phyloP scores from a whole-genome alignment of 1,139 yeast species.

The Candida freyschussii region DNA sequence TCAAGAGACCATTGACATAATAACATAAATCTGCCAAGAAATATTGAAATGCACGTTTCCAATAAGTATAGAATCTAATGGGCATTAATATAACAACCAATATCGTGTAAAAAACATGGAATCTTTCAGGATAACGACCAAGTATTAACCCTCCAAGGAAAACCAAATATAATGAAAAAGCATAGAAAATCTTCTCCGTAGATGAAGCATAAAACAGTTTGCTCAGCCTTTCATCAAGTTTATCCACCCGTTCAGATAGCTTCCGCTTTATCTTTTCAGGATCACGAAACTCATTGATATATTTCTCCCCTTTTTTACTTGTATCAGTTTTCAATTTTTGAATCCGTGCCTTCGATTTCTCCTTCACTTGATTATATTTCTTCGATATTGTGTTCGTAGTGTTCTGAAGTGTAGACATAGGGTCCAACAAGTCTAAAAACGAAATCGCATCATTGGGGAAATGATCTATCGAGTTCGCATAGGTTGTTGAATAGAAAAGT shows the following conservation, averaged over 20 bases:
- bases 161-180: conserved; percentile 63
- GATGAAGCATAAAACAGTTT: conserved; percentile 49
- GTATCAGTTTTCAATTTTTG: conserved; percentile 22
- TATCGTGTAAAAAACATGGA: conserved; percentile 71
- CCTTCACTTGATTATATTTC: conserved; percentile 30
- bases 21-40: conserved; percentile 92
- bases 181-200: conserved; percentile 80
- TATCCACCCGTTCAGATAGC: conserved; percentile 38
- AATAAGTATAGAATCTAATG: conserved; percentile 76
- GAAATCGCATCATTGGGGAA: conserved; percentile 29
- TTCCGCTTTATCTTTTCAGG: conserved; percentile 27
- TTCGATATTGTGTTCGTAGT: conserved; percentile 30
- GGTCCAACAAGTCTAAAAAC: conserved; percentile 35
- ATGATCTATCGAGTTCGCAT: conserved; percentile 15
- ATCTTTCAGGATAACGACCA: conserved; percentile 71
- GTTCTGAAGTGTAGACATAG: conserved; percentile 28
- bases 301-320: conserved; percentile 19
- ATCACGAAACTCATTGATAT: conserved; percentile 16
- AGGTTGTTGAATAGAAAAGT: conserved; percentile 16
- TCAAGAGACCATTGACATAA: conserved; percentile 70
- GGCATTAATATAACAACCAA: conserved; percentile 70
- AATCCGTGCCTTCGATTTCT: conserved; percentile 18
- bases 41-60: conserved; percentile 74
- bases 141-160: conserved; percentile 72
- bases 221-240: conserved; percentile 55